Evolutionary conservation across 805 yeast species (phyloP).

Genomic region (fission yeast (Schizosaccharomyces pombe)): DNA sequence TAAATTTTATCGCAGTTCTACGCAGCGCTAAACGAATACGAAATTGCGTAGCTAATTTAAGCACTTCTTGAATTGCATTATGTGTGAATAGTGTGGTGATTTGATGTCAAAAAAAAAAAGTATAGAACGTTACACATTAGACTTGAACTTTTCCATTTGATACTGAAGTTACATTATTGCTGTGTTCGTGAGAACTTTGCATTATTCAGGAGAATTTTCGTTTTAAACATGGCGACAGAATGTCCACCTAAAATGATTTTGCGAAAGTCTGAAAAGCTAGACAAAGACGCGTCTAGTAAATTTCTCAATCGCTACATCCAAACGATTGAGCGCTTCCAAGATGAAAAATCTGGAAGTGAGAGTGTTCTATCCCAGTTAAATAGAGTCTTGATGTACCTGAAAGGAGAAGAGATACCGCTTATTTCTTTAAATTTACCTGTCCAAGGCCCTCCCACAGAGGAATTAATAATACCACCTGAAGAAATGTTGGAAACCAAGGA

Average conservation of each 20-base stretch:
- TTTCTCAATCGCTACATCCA: not conserved
- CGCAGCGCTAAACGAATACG: too few relatives aligned
- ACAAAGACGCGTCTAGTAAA: not conserved
- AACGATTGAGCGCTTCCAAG: not conserved
- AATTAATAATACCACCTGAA: not conserved
- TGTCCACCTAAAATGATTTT: not conserved
- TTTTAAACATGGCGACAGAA: not conserved
- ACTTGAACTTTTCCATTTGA: too few relatives aligned
- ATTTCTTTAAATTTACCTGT: not conserved
- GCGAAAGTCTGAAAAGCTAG: not conserved
- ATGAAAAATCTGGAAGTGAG: not conserved
- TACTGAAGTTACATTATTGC: too few relatives aligned
- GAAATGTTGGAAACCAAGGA: too few relatives aligned
- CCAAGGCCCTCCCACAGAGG: not conserved
- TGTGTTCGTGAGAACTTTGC: too few relatives aligned
- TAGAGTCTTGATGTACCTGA: not conserved
- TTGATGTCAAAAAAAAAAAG: too few relatives aligned
- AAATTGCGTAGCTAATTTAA: too few relatives aligned
- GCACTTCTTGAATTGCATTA: too few relatives aligned
- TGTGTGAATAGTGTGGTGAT: too few relatives aligned
- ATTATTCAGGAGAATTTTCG: too few relatives aligned
- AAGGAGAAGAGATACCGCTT: not conserved
- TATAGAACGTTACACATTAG: too few relatives aligned
- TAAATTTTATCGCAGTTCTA: too few relatives aligned
- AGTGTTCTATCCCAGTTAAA: not conserved